Conservation (phyloP, 2,329 filamentous ascomycete species). For the Cladophialophora bantiana region DNA sequence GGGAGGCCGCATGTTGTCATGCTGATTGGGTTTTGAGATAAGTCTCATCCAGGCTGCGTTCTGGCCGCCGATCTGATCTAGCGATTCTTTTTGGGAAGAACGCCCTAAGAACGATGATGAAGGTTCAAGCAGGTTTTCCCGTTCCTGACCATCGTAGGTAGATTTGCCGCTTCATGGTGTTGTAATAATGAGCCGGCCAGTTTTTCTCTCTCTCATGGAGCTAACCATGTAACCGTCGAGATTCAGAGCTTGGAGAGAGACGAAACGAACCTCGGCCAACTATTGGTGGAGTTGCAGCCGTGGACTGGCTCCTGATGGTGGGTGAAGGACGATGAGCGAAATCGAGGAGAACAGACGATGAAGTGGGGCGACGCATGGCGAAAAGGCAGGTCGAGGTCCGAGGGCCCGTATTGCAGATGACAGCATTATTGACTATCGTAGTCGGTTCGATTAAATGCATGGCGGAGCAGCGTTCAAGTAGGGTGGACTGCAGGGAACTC, state of each 20-base stretch:
- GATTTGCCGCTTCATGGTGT: background rate
- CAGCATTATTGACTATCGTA: slow-evolving; percentile 12
- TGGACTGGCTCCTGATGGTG: slow-evolving; percentile 14
- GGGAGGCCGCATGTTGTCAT: slow-evolving; percentile 16
- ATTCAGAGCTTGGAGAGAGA: slow-evolving; percentile 6
- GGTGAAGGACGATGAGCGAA: slow-evolving; percentile 21
- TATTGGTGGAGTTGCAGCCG: slow-evolving; percentile 20
- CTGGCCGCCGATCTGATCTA: slow-evolving; percentile 20
- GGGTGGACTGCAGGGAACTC: slow-evolving; percentile 26
- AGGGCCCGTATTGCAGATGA: slow-evolving; percentile 14
- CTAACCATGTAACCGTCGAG: background rate
- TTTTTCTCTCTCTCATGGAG: background rate
- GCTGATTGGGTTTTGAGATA: slow-evolving; percentile 14
- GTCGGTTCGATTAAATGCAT: slow-evolving; percentile 10
- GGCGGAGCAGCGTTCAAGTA: slow-evolving; percentile 11
- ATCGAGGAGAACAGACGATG: slow-evolving; percentile 30
- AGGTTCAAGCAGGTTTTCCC: background rate
- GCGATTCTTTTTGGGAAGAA: slow-evolving; percentile 2
- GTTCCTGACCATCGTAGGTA: background rate
- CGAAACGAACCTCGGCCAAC: slow-evolving; percentile 11
- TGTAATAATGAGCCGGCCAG: slow-evolving; percentile 1
- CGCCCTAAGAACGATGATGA: slow-evolving; percentile 1
- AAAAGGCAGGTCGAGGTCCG: slow-evolving; percentile 19
- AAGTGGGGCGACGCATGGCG: slow-evolving; percentile 28
- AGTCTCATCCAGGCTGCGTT: background rate